These are phyloP conservation scores for Salix dunnii DNA, from an alignment of 345 rosid genomes.

Conservation along the genomic window DNA sequence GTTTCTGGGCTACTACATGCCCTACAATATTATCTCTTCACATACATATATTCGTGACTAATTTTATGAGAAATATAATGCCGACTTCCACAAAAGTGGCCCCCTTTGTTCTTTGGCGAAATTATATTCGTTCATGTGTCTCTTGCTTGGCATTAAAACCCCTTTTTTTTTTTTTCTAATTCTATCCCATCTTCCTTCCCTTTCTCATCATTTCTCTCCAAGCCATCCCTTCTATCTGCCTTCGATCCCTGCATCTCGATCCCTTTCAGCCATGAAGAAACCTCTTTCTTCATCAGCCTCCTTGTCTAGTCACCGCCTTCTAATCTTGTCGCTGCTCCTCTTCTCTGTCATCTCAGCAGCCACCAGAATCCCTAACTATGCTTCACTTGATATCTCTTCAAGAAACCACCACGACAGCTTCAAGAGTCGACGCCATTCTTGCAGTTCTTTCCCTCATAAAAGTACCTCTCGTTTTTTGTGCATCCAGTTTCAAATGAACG, in stretches of 20 bases:
- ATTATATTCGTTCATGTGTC: slow-evolving; percentile 38
- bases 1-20: background rate
- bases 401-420: slow-evolving; percentile 15
- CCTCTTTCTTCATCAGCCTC: background rate
- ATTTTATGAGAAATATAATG: slow-evolving; percentile 16
- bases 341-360: background rate
- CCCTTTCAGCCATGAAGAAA: slow-evolving; percentile 7
- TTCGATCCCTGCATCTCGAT: background rate
- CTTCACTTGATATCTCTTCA: slow-evolving; percentile 4
- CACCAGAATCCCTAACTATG: background rate
- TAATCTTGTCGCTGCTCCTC: background rate
- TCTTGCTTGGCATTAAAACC: slow-evolving; percentile 38
- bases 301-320: background rate
- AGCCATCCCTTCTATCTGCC: background rate
- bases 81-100: slow-evolving; percentile 2
- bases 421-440: slow-evolving; percentile 16
- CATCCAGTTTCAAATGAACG: slow-evolving; percentile 35
- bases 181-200: background rate
- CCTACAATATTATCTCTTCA: background rate
- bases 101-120: background rate
- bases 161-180: background rate
- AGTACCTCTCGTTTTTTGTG: slow-evolving; percentile 33
- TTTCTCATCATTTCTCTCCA: background rate
- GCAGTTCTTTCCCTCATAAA: slow-evolving; percentile 28
- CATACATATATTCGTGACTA: slow-evolving; percentile 34